These are phyloP conservation scores for Colletotrichum falcatum DNA, from an alignment of 2,329 filamentous ascomycete genomes.

Conservation along the genomic window DNA sequence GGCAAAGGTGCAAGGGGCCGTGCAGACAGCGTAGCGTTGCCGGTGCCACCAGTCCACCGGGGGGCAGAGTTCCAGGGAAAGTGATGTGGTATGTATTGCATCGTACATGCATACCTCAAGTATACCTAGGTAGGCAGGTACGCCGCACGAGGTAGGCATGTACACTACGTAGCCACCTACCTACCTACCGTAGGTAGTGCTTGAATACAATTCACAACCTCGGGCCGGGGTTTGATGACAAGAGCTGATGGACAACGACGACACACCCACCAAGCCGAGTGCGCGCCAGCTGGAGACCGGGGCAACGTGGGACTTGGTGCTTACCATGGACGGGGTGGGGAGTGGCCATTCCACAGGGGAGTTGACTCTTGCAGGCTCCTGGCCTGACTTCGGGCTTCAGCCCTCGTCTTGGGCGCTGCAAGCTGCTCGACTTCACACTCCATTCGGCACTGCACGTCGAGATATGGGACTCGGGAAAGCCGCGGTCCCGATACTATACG, in stretches of 20 bases:
- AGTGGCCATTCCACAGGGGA: background rate
- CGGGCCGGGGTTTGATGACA: background rate
- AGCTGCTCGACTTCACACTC: constrained; percentile 10
- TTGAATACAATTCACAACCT: background rate
- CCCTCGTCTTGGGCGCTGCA: background rate
- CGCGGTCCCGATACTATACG: too few species aligned
- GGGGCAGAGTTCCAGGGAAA: background rate
- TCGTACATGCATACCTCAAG: too few species aligned
- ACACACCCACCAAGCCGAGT: background rate
- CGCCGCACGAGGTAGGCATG: too few species aligned
- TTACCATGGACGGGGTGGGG: background rate
- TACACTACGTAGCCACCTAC: too few species aligned
- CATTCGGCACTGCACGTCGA: background rate
- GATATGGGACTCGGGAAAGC: too few species aligned
- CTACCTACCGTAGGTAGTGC: too few species aligned
- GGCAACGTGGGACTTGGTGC: background rate
- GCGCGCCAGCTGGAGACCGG: background rate
- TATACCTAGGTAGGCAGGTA: too few species aligned
- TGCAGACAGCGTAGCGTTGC: constrained; percentile 32
- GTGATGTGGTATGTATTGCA: background rate
- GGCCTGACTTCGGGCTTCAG: background rate
- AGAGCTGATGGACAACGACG: background rate
- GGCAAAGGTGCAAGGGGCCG: constrained; percentile 28
- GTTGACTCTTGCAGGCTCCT: constrained; percentile 17
- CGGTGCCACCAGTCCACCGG: constrained; percentile 13